Conservation (phyloP, 164 flowering plant genomes). For the Echeveria elegans region DNA sequence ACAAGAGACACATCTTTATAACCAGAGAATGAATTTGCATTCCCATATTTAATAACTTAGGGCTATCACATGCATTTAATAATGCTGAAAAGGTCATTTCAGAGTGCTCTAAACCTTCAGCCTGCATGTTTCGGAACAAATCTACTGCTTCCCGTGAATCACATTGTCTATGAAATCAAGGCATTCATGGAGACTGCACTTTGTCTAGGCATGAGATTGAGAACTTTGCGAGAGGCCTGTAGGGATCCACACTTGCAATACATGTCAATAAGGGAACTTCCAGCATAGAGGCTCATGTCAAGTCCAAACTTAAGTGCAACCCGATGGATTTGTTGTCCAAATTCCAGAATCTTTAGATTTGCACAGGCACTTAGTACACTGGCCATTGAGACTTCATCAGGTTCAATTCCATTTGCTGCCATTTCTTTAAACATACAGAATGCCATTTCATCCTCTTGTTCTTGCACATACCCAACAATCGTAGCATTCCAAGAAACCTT, state of each 20-base stretch:
- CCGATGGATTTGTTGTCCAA: conserved; percentile 61
- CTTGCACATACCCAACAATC: conserved; percentile 73
- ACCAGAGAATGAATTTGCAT: not conserved
- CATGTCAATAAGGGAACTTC: conserved; percentile 86
- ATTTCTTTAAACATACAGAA: conserved; percentile 50
- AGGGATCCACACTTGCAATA: conserved; percentile 66
- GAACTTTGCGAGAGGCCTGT: conserved; percentile 35
- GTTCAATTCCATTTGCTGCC: conserved; percentile 36
- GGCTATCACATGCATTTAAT: not conserved
- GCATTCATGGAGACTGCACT: conserved; percentile 72
- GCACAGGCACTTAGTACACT: conserved; percentile 76
- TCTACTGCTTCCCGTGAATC: not conserved
- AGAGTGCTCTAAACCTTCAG: not conserved
- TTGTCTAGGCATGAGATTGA: conserved; percentile 40
- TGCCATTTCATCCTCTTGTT: conserved; percentile 55
- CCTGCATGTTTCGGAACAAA: not conserved
- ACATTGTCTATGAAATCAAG: conserved; percentile 41
- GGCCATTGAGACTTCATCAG: conserved; percentile 75
- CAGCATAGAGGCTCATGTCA: conserved; percentile 55
- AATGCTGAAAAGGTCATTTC: not conserved
- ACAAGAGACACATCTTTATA: not conserved
- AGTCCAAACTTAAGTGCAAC: conserved; percentile 49
- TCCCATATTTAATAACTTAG: not conserved
- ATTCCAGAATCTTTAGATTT: conserved; percentile 36
- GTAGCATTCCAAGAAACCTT: conserved; percentile 89